Evolutionary conservation across 805 yeast genomes (phyloP), one percentile per base, ranked within the genome.

Genomic region (Spathaspora arborariae): DNA sequence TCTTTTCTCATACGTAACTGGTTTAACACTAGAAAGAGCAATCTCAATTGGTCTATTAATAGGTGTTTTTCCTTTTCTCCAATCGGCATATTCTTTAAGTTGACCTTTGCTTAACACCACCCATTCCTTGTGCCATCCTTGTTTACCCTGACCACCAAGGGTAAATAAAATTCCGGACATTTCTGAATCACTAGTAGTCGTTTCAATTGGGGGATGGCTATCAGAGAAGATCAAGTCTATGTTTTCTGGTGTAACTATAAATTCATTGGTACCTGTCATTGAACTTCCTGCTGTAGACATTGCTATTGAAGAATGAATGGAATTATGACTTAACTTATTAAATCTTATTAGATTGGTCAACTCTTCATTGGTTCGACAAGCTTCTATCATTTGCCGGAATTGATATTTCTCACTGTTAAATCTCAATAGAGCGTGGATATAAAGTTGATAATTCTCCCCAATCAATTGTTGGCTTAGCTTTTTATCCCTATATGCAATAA

Each of bases 91-190:
- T 58, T 88, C 94, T 39, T 74, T 71, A 37, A 89, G 66, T 48
- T 74, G 76, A 2, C 92, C 90, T n/a, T 80, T 78, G 11, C 78
- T 75, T 42, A 88, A 68, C 0, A 82, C 87, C 0, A 89, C 86
- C 91, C 96, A 87, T 60, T 85, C 90, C 56, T 88, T 88, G 62
- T 88, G 95, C 97, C 96, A 90, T 2, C 85, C 84, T 19, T 71
- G 78, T 49, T 78, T 78, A 0, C 82, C 81, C 47, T 78, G 80
- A 0, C 84, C 85, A 0, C 83, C 82, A 33, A 78, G 65, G 1
- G 80, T 72, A 56, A 77, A 81, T n/a, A 82, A 58, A 10, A 81
- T 72, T 0, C 85, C 87, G 5, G 69, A 57, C 45, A 64, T 61
- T 38, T 65, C 68, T 5, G 68, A 57, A 39, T 62, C 67, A 20